Base-by-base conservation (phyloP, 202 grass and related monocot species). In the Panicum virgatum region DNA sequence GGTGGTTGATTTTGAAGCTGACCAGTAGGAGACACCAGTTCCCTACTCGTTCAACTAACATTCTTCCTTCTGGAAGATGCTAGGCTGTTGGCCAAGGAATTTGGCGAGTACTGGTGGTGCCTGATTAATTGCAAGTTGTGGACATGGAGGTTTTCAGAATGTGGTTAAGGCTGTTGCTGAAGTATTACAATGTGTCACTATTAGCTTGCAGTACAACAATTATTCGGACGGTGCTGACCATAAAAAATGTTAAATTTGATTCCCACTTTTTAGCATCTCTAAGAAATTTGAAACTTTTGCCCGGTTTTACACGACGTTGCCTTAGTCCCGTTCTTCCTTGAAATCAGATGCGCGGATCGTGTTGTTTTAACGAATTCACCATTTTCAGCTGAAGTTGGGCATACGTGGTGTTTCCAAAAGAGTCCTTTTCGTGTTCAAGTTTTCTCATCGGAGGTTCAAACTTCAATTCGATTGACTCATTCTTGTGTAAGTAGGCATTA, bases 1-100 rank as follows among this genome's bases (percentile, higher is more conserved):
- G 11, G 58, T 59, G 20, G 79, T 83, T 86, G 83, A 90, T 84
- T 90, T 86, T 79, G 88, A 86, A 90, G 73, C 73, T 82, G 88
- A 89, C 79, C 67, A 53, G 48, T 75, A 29, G 68, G 54, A 74
- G 67, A 36, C 50, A 38, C 40, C 72, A 38, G 20, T 44, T 57
- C 63, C 82, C 63, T 69, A 23, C 46, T 47, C 29, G 56, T 81
- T 89, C 87, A 69, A 62, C 82, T 45, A 44, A 69, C 36, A 80
- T 56, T 68, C 62, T 42, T 68, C 77, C 27, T 77, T 85, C 77
- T 65, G 19, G 87, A 85, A 85, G 56, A 81, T 72, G 72, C 26
- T 65, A 48, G 22, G 59, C 19, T 69, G 76, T 80, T 84, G 62
- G 37, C 71, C 71, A 77, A 71, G 29, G 30, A 62, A 81, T 80